Base-by-base conservation (phyloP, 192 early-diverging fungal species). In the Anaeromyces robustus region DNA sequence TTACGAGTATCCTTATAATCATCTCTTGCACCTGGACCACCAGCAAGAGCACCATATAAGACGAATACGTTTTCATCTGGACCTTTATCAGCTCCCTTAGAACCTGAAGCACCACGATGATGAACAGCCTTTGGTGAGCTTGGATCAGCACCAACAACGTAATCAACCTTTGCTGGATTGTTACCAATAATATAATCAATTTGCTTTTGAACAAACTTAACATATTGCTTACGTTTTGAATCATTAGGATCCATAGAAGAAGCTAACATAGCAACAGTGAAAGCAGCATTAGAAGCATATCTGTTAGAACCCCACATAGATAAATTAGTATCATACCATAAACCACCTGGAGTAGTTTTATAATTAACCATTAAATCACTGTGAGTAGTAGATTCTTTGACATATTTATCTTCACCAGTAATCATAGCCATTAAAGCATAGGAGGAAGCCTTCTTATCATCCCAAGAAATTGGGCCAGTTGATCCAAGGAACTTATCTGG, bases 91-190 rank as follows among this genome's bases (percentile, higher is more conserved):
- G 52, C 52, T n/a, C 52, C 52, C 88, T 86, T 29, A 28, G 77
- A 17, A 22, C 90, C 90, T 3, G 89, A 86, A 0, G 90, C 89
- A 32, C 86, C 83, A 29, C 88, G 86, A 79, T 90, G 89, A 81
- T 92, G 90, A 43, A 90, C 87, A 37, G 89, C 88, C 29, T 80
- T 22, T 19, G 90, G 90, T 13, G 90, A 90, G 77, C 90, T 91
- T 81, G 86, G 83, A 78, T 89, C 89, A 16, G 90, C 85, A 78
- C 90, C 90, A 52, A 87, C 84, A 30, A 90, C 83, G 84, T 91
- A 91, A 5, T 89, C 88, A 17, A 88, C 88, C 68, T 84, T 86
- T 81, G 82, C 81, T 0, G 86, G 88, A 43, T 91, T 91, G 41
- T 88, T 80, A 29, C 90, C 90, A 30, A 91, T 77, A 29, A 88